Evolutionary conservation across 805 yeast genomes (phyloP), one percentile per base, ranked within the genome.

Genomic region (fission yeast (Schizosaccharomyces pombe)): DNA sequence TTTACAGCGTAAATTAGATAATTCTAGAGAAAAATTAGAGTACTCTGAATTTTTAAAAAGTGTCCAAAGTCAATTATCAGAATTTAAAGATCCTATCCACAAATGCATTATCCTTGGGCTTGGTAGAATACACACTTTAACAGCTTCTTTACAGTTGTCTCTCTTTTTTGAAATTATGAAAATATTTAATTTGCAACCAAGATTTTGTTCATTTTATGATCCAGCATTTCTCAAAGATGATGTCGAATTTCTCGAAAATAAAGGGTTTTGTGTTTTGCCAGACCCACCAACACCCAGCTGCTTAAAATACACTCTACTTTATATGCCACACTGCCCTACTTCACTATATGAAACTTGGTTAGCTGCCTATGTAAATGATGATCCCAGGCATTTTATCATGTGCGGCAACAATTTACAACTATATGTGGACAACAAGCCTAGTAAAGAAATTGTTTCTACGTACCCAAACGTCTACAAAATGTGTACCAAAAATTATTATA

Each of bases 271-370:
- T 8, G 9, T 43, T 16, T 19, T 43, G 26, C 19, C 8, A 43
- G 30, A 43, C 9, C 26, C 49, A 2, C 28, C 28, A 9, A 43
- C 19, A 5, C 30, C 11, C 14, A 24, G 22, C n/a, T 37, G 24
- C 22, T 30, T 43, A 8, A 29, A 43, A 22, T 14, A 43, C 12
- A 43, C 49, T 22, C 26, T 43, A 29, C 49, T 43, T 19, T 43
- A n/a, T 14, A 43, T 43, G 49, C 49, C 49, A 9, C 49, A 43
- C 14, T 43, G 49, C n/a, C 49, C 49, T 43, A 43, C 49, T 19
- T 22, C 28, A 22, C 12, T 43, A 12, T 43, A 43, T 30, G 49
- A 43, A 43, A 28, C 19, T 22, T 43, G 49, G 49, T 9, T 43
- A 6, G 14, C 19, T 8, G 49, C n/a, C 14, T 43, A 22, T 24